phyloP scores from a whole-genome alignment of 768 basidiomycete genomes.

The Pleurotus giganteus region DNA sequence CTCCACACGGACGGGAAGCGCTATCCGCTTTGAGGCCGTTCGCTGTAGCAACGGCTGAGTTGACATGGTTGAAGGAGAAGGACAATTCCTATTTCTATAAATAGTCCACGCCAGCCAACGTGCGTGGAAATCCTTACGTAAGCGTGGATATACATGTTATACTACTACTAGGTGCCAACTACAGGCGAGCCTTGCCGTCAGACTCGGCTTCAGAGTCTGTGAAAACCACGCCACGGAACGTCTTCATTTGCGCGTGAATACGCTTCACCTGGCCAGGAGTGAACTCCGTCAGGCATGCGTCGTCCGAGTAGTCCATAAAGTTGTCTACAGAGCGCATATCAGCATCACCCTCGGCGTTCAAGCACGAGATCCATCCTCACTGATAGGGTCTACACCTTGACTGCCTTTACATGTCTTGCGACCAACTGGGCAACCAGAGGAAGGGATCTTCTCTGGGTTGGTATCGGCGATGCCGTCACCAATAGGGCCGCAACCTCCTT shows the following conservation, averaged over 20 bases:
- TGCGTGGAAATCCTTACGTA: too few species aligned
- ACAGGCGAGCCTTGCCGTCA: not conserved
- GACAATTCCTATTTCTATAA: conserved; percentile 3
- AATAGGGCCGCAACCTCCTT: conserved; percentile 40
- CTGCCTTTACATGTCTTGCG: conserved; percentile 4
- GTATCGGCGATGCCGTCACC: conserved; percentile 47
- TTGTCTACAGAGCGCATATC: conserved; percentile 43
- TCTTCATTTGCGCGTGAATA: conserved; percentile 37
- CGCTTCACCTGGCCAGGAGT: conserved; percentile 44
- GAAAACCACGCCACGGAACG: conserved; percentile 39
- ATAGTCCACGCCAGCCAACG: too few species aligned
- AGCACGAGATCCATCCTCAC: not conserved
- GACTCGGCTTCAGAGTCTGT: not conserved
- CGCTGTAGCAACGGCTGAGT: conserved; percentile 97
- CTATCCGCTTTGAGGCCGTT: conserved; percentile 92
- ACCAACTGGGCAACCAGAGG: conserved; percentile 37
- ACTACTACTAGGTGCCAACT: not conserved
- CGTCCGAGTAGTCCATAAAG: conserved; percentile 24
- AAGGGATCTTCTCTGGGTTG: conserved; percentile 41
- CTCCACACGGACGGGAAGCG: conserved; percentile 92
- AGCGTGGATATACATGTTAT: not conserved
- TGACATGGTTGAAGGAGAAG: conserved; percentile 59
- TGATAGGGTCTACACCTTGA: conserved; percentile 4
- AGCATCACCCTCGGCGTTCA: conserved; percentile 9
- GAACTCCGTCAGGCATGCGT: conserved; percentile 49